Evolutionary conservation across 2,329 filamentous ascomycete species (phyloP), one percentile per base, ranked within the genome.

Genomic region (Allantophomopsis lycopodina): DNA sequence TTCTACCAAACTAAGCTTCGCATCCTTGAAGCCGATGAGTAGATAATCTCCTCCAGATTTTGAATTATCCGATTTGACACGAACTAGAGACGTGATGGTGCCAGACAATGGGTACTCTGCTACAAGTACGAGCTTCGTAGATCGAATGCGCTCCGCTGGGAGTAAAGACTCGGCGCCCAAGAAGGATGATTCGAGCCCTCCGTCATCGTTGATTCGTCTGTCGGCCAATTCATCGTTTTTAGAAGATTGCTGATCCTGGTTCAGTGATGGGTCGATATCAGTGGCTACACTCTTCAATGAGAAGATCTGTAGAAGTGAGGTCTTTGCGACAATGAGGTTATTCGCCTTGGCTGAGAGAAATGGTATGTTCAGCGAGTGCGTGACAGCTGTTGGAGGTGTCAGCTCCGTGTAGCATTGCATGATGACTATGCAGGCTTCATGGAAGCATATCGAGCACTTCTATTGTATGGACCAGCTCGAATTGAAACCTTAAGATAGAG

Each of bases 381-480:
- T 88, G 63, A 96, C 87, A 58, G 88, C 88, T 59, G 88, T 93
- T 40, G 91, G 88, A 66, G 89, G 83, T 60, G 86, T 79, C 59
- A 98, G 71, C 71, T 98, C 91, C 56, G 86, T 88, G 65, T 96
- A 96, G 70, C 86, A 94, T 75, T 96, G 89, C 89, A 96, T 96
- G 54, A 48, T 58, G 44, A 14, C 23, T 28, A 28, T 28, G 23
- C 7, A 28, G 8, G 8, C 11, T 28, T 28, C 23, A 28, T 28
- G 23, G 23, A 28, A 28, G 23, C 23, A 28, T 28, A 28, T 28
- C 7, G 23, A 10, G 23, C 23, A 28, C 23, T 28, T 28, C 23
- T 4, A 12, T 28, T 28, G 23, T 28, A 28, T 28, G 11, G 23
- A 28, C 3, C 11, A 6, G 23, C 23, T 28, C 23, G 23, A 28